phyloP scores from a whole-genome alignment of 331 rosid genomes.

The Acacia pycnantha region DNA sequence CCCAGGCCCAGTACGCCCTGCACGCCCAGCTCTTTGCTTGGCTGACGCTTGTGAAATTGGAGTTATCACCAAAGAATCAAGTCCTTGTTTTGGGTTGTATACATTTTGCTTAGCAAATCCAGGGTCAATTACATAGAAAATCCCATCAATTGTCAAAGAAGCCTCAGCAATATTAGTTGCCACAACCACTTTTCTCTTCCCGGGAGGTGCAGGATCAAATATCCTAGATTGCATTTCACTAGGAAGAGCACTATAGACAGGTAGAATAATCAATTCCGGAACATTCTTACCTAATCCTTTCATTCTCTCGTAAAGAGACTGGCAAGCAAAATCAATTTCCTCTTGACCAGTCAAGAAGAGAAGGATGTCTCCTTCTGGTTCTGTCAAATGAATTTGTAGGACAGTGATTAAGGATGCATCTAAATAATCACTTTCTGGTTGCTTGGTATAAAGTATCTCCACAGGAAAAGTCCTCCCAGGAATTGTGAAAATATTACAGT shows the following conservation, averaged over 20 bases:
- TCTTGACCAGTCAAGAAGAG: constrained; percentile 95
- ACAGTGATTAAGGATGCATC: constrained; percentile 88
- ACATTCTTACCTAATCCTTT: constrained; percentile 84
- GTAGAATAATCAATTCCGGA: constrained; percentile 86
- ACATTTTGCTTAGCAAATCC: constrained; percentile 97
- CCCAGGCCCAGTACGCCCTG: constrained; percentile 96
- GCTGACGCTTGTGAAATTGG: constrained; percentile 98
- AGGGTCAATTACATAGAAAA: constrained; percentile 89
- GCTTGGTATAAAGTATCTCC: constrained; percentile 83
- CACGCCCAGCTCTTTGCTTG: constrained; percentile 90
- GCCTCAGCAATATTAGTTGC: constrained; percentile 96
- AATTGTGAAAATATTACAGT: constrained; percentile 77
- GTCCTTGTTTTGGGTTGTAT: constrained; percentile 90
- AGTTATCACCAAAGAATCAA: constrained; percentile 88
- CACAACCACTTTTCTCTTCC: constrained; percentile 95
- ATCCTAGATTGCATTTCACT: constrained; percentile 98
- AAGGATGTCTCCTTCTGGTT: constrained; percentile 92
- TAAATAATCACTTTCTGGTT: constrained; percentile 88
- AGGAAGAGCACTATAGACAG: constrained; percentile 91
- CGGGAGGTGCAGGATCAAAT: constrained; percentile 89
- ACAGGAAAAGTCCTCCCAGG: constrained; percentile 94
- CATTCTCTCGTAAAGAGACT: constrained; percentile 92
- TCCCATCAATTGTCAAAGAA: constrained; percentile 89
- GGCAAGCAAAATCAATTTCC: constrained; percentile 93
- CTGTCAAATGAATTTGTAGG: constrained; percentile 81